These are phyloP conservation scores for Metrosideros polymorpha DNA, from an alignment of 441 rosid genomes.

Conservation along the genomic window DNA sequence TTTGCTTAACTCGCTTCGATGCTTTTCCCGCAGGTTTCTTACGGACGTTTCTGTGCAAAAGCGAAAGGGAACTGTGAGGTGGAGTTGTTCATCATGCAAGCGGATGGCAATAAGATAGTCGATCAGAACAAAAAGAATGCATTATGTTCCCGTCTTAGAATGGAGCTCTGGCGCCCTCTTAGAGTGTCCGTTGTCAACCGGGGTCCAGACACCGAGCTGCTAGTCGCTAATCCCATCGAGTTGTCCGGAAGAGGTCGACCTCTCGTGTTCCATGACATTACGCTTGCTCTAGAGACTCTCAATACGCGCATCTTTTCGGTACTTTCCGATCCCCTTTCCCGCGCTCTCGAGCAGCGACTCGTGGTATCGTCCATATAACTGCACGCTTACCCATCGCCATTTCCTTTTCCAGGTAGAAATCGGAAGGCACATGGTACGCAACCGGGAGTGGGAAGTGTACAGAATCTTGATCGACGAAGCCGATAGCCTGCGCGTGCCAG, in stretches of 20 bases:
- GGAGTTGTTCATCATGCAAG: slow-evolving; percentile 54
- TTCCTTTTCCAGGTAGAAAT: slow-evolving; percentile 38
- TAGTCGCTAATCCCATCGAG: slow-evolving; percentile 64
- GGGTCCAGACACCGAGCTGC: slow-evolving; percentile 60
- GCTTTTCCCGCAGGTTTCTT: slow-evolving; percentile 29
- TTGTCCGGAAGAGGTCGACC: slow-evolving; percentile 62
- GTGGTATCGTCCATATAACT: background rate
- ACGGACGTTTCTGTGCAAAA: slow-evolving; percentile 42
- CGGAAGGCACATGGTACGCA: slow-evolving; percentile 38
- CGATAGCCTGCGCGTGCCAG: slow-evolving; percentile 19
- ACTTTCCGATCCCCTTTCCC: background rate
- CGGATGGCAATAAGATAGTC: slow-evolving; percentile 51
- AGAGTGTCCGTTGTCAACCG: slow-evolving; percentile 47
- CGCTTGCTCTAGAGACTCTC: slow-evolving; percentile 49
- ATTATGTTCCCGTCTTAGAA: slow-evolving; percentile 41
- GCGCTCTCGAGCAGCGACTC: background rate
- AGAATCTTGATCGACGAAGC: slow-evolving; percentile 51
- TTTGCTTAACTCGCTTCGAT: background rate
- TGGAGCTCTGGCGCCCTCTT: slow-evolving; percentile 51
- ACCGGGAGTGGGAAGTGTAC: slow-evolving; percentile 62
- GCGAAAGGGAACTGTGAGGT: slow-evolving; percentile 36
- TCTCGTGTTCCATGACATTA: slow-evolving; percentile 57
- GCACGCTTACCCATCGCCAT: background rate
- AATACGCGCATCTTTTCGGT: slow-evolving; percentile 46
- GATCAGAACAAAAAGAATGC: slow-evolving; percentile 45